Base-by-base conservation (phyloP, 2,329 filamentous ascomycete genomes). In the Periglandula ipomoeae region DNA sequence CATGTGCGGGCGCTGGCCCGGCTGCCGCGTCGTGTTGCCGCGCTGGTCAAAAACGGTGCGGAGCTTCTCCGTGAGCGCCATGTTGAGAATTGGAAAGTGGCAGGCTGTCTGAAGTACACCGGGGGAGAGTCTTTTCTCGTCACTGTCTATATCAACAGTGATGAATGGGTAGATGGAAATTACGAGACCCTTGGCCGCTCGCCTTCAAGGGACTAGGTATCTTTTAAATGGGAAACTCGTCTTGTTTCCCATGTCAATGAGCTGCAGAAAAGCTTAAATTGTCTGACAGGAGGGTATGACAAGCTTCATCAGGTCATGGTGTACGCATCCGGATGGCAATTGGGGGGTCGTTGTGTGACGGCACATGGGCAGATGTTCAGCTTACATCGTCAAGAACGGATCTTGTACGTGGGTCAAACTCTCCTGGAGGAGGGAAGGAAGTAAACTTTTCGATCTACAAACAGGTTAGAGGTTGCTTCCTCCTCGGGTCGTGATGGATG, bases 41-140 rank as follows among this genome's bases (percentile, higher is more conserved):
- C 20, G 44, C 8, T 7, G 3, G 24, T 23, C 20, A 27, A 47
- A 47, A 5, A 35, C 20, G 24, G 24, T 22, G 35, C 37, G 45
- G 10, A 42, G 37, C 20, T 34, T 46, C 15, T 46, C 44, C n/a
- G 17, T 35, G 19, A 46, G 17, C 26, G 45, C 20, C 45, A 47
- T 47, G 23, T 10, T 3, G 13, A 10, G 9, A 13, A 8, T 8
- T 27, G 26, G 30, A 32, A 11, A 15, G 30, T n/a, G n/a, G n/a
- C n/a, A n/a, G n/a, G n/a, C n/a, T n/a, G n/a, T n/a, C n/a, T n/a
- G n/a, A 32, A 15, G 30, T 32, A 3, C 30, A 2, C 11, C 30
- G 6, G 15, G 30, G 30, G 7, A 32, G 6, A 30, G 15, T 32
- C 6, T 32, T 4, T 32, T 32, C 27, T 27, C 26, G n/a, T n/a